A percentile compares a stretch with the other conserved stretches of the same genome.
Conservation (phyloP, 257 asterid species). For the Lithospermum erythrorhizon region DNA sequence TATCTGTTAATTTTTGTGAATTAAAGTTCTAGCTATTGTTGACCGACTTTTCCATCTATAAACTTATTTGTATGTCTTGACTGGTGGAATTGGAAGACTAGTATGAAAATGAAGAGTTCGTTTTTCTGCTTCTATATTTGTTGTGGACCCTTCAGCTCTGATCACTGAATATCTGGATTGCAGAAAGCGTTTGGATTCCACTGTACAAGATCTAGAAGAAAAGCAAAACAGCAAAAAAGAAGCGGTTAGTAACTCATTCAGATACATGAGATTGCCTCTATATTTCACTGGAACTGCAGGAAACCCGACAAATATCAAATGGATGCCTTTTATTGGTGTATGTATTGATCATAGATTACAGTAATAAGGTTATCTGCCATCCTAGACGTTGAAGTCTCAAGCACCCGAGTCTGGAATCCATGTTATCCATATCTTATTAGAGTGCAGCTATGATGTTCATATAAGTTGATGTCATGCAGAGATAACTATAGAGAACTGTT, state of each 20-base stretch:
- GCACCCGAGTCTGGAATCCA: no score
- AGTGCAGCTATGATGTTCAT: background rate
- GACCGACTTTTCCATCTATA: no score
- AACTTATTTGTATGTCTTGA: no score
- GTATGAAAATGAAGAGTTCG: background rate
- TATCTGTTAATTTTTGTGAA: background rate
- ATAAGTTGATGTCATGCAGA: background rate
- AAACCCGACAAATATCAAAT: no score
- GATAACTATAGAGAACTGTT: no score
- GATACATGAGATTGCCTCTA: background rate
- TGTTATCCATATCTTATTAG: no score
- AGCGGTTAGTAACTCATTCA: conserved; percentile 32
- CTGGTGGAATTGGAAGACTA: background rate
- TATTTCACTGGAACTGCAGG: no score
- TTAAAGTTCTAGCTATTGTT: no score
- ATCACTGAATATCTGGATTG: background rate
- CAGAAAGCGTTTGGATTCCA: conserved; percentile 63
- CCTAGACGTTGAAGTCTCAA: background rate
- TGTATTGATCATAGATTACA: background rate
- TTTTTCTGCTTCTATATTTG: background rate
- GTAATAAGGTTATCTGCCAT: background rate
- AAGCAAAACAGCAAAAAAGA: conserved; percentile 73
- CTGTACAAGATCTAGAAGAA: conserved; percentile 67
- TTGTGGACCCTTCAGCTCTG: background rate
- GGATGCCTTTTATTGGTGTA: no score